phyloP scores from a whole-genome alignment of 2,329 filamentous ascomycete species.

The Coccinonectria pachysandricola region DNA sequence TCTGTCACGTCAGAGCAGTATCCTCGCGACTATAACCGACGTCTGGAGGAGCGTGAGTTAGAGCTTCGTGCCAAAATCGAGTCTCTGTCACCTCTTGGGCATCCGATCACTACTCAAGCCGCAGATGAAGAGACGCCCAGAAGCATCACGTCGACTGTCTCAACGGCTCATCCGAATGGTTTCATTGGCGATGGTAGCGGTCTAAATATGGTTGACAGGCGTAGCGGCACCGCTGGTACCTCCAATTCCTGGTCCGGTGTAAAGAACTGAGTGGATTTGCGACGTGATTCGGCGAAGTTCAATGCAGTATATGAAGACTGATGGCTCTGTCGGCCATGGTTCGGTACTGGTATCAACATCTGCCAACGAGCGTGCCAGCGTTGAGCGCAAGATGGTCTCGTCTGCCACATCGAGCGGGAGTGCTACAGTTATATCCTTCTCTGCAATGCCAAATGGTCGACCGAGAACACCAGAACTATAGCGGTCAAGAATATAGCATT shows the following conservation, averaged over 20 bases:
- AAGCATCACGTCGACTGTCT: constrained; percentile 4
- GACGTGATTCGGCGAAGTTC: constrained; percentile 31
- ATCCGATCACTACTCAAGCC: neutral
- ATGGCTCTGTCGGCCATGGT: constrained; percentile 6
- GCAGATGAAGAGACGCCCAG: constrained; percentile 2
- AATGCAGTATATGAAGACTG: constrained; percentile 28
- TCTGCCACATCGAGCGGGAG: constrained; percentile 9
- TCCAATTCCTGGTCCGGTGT: no score
- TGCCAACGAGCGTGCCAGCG: neutral
- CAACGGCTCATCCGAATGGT: constrained; percentile 2
- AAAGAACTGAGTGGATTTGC: constrained; percentile 24
- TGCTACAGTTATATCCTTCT: constrained; percentile 7
- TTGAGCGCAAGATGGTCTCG: constrained; percentile 4
- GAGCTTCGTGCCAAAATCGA: constrained; percentile 5
- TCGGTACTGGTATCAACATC: neutral
- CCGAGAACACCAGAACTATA: constrained; percentile 11
- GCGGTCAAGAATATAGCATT: constrained; percentile 12
- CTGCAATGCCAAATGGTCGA: constrained; percentile 8
- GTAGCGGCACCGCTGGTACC: no score
- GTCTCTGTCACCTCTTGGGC: neutral
- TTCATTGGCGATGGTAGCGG: constrained; percentile 8
- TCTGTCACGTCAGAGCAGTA: constrained; percentile 8
- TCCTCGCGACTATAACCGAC: constrained; percentile 6
- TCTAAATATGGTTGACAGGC: no score
- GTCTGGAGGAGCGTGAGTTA: constrained; percentile 6